Evolutionary conservation across 306 rosid species (phyloP), one percentile per base, ranked within the genome.

Genomic region (Quercus engelmannii): DNA sequence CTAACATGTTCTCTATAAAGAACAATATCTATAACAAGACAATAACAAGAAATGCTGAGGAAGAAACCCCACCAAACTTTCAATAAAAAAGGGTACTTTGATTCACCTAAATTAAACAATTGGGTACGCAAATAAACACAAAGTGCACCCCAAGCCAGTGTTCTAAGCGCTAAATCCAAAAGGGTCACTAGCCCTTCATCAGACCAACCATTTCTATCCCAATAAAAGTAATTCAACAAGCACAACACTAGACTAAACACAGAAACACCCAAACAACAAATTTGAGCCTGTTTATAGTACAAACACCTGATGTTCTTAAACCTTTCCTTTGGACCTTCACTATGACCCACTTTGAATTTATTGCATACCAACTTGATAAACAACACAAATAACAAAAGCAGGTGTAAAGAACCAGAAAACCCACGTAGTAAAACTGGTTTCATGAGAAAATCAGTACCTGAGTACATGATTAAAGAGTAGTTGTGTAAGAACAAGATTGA

Each of bases 351-450:
- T 0, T 19, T 10, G 46, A 76, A 3, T 78, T 74, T 83, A 5
- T 15, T 81, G 81, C 87, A 55, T 46, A 76, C 23, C 79, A 74
- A 81, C 18, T 73, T 78, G 28, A 78, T 68, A 3, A 57, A 49
- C 71, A 88, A 71, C 1, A 20, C 71, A 0, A 80, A 5, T 4
- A 88, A 26, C 56, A 88, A 64, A 3, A 81, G 43, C 15, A 85
- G 38, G 68, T 83, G 89, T 41, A 83, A 19, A 51, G 58, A 19
- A 25, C 51, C 71, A 31, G 87, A 80, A 12, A 83, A 21, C 11
- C 73, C 78, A 65, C 83, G 89, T n/a, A 85, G 77, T 71, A 81
- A 88, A 85, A 81, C 28, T 74, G 91, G 89, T 73, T 83, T 28
- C 1, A 83, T 56, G 28, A 78, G 79, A 76, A 88, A 72, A 20